These are phyloP conservation scores for Phytophthora sojae DNA, from an alignment of 352 stramenopile genomes.

Conservation along the genomic window DNA sequence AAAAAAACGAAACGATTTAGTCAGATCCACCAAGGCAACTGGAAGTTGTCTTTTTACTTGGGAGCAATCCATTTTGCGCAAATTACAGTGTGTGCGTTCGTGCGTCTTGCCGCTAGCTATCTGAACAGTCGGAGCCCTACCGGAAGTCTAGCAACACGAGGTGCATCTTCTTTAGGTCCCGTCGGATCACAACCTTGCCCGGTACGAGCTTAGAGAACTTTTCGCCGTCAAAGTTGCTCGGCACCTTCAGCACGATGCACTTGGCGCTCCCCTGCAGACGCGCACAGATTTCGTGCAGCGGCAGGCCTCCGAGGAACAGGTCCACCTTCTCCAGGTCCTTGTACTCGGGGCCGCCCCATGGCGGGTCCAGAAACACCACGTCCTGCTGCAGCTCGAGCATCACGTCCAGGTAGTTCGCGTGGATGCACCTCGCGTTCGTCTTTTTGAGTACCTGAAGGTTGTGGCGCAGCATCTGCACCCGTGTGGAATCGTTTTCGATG, in stretches of 20 bases:
- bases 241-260: slow-evolving; percentile 83
- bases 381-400: slow-evolving; percentile 79
- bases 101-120: slow-evolving; percentile 8
- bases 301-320: slow-evolving; percentile 68
- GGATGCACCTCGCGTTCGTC: slow-evolving; percentile 62
- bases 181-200: slow-evolving; percentile 60
- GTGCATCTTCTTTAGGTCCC: slow-evolving; percentile 86
- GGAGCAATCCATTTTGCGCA: not conserved
- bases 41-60: not conserved
- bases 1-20: too few species aligned
- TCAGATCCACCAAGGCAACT: too few species aligned
- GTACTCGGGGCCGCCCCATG: slow-evolving; percentile 86
- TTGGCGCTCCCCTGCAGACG: slow-evolving; percentile 51
- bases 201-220: slow-evolving; percentile 73
- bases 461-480: slow-evolving; percentile 78
- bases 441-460: slow-evolving; percentile 73
- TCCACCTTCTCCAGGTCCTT: slow-evolving; percentile 76
- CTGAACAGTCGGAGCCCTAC: slow-evolving; percentile 12
- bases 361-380: slow-evolving; percentile 86
- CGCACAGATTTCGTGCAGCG: slow-evolving; percentile 72
- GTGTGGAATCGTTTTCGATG: slow-evolving; percentile 69
- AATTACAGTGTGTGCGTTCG: not conserved
- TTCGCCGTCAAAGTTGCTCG: slow-evolving; percentile 82
- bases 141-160: slow-evolving; percentile 74
- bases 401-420: slow-evolving; percentile 75